A percentile compares a stretch with the other conserved stretches of the same genome.
Conservation (phyloP, 441 rosid species). For the Adansonia rubrostipa region DNA sequence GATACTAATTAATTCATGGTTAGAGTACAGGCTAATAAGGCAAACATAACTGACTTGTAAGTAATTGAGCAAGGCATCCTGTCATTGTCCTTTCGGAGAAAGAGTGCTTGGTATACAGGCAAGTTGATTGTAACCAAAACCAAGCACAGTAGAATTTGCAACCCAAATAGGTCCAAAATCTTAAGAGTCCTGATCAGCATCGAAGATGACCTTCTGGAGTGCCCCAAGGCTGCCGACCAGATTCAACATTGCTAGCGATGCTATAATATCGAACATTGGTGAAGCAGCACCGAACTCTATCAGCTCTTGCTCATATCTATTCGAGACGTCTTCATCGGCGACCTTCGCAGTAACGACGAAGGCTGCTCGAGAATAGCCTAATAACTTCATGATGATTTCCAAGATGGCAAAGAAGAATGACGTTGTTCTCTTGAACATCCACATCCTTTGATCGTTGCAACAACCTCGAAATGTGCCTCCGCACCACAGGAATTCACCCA, state of each 20-base stretch:
- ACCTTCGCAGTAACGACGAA: constrained; percentile 36
- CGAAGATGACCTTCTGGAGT: constrained; percentile 18
- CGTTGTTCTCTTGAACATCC: neutral
- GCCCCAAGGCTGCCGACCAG: constrained; percentile 24
- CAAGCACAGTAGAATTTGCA: constrained; percentile 18
- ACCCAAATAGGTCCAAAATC: constrained; percentile 22
- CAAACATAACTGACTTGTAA: constrained; percentile 27
- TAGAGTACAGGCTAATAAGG: constrained; percentile 12
- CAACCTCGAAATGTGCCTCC: neutral
- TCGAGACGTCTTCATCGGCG: constrained; percentile 27
- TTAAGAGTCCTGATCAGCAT: neutral
- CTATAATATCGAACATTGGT: constrained; percentile 38
- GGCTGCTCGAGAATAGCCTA: neutral
- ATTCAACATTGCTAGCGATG: constrained; percentile 40
- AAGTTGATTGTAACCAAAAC: constrained; percentile 8
- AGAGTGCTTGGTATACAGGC: constrained; percentile 33
- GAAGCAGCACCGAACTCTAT: constrained; percentile 44
- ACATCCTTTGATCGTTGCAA: neutral
- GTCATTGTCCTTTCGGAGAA: constrained; percentile 39
- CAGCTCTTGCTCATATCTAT: constrained; percentile 38
- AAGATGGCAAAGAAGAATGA: neutral
- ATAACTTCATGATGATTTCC: neutral
- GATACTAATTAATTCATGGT: neutral
- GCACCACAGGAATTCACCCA: neutral
- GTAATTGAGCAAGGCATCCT: constrained; percentile 35